These are phyloP conservation scores for Craterostigma plantagineum DNA, from an alignment of 257 asterid genomes.

Conservation along the genomic window DNA sequence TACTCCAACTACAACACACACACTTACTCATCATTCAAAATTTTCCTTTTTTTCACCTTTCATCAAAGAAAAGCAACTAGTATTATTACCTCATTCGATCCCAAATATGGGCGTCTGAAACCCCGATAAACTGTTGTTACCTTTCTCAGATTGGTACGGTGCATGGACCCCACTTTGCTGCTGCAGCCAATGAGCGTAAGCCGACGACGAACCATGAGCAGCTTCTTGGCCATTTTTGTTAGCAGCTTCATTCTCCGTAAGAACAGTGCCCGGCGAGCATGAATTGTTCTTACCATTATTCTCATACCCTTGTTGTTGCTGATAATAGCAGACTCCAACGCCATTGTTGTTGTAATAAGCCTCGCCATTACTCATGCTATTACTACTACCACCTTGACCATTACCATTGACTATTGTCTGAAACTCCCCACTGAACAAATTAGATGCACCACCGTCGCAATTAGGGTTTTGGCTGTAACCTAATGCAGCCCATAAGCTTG, in stretches of 20 bases:
- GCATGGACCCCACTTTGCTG: neutral
- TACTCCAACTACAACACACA: slow-evolving; percentile 5
- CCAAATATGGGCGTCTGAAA: slow-evolving; percentile 33
- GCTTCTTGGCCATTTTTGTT: slow-evolving; percentile 2
- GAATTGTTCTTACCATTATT: too few relatives aligned
- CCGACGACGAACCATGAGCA: slow-evolving; percentile 7
- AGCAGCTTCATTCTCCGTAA: too few relatives aligned
- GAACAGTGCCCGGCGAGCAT: too few relatives aligned
- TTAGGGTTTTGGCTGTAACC: slow-evolving; percentile 22
- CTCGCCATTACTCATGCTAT: too few relatives aligned
- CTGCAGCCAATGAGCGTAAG: too few relatives aligned
- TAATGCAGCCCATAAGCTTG: slow-evolving; percentile 37
- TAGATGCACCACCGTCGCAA: neutral
- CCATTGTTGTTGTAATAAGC: too few relatives aligned
- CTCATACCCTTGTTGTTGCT: too few relatives aligned
- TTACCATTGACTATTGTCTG: too few relatives aligned
- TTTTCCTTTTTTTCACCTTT: neutral
- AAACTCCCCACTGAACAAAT: too few relatives aligned
- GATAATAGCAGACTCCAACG: too few relatives aligned
- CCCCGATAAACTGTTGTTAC: slow-evolving; percentile 11
- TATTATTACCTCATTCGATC: slow-evolving; percentile 19
- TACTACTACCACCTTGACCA: slow-evolving; percentile 1
- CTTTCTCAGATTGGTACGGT: slow-evolving; percentile 20
- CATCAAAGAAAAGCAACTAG: neutral
- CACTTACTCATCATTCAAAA: neutral